Conservation (phyloP, 176 grass and related monocot species). For the Pontederia crassipes region DNA sequence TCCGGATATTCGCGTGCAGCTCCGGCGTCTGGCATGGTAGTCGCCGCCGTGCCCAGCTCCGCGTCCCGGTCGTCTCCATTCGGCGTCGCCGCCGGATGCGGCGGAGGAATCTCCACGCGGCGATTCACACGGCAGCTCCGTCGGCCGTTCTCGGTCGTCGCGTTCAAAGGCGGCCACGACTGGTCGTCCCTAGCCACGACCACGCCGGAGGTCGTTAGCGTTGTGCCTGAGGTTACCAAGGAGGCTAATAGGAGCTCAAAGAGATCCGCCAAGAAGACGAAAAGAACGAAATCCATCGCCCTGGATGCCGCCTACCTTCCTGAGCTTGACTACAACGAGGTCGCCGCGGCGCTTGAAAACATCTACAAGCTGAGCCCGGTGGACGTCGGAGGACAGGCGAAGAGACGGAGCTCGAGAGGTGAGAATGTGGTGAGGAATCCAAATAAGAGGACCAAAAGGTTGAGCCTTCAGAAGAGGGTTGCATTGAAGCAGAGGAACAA, state of each 20-base stretch:
- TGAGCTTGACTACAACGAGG: conserved; percentile 56
- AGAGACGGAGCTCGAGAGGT: conserved; percentile 9
- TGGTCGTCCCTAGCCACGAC: conserved; percentile 33
- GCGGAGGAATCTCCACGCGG: not conserved
- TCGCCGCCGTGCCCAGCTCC: conserved; percentile 31
- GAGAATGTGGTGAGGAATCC: conserved; percentile 33
- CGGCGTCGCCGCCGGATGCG: conserved; percentile 10
- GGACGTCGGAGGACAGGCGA: conserved; percentile 15
- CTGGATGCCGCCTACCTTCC: conserved; percentile 7
- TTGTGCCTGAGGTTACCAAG: not conserved
- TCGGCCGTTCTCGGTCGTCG: conserved; percentile 24
- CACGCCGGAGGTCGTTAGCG: conserved; percentile 9
- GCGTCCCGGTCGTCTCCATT: conserved; percentile 17
- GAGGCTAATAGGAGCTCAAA: conserved; percentile 19
- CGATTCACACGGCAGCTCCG: conserved; percentile 12
- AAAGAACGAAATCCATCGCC: not conserved
- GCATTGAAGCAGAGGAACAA: conserved; percentile 24
- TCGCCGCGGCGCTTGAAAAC: conserved; percentile 73
- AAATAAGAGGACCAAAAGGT: conserved; percentile 32
- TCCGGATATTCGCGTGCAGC: too few species aligned
- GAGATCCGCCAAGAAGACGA: conserved; percentile 15
- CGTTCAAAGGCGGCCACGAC: conserved; percentile 16
- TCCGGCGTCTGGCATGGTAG: conserved; percentile 19
- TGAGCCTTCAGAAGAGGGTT: conserved; percentile 54
- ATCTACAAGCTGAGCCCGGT: conserved; percentile 84